Evolutionary conservation across 2,329 filamentous ascomycete genomes (phyloP), one percentile per base, ranked within the genome.

Genomic region (Verticillium nonalfalfae): DNA sequence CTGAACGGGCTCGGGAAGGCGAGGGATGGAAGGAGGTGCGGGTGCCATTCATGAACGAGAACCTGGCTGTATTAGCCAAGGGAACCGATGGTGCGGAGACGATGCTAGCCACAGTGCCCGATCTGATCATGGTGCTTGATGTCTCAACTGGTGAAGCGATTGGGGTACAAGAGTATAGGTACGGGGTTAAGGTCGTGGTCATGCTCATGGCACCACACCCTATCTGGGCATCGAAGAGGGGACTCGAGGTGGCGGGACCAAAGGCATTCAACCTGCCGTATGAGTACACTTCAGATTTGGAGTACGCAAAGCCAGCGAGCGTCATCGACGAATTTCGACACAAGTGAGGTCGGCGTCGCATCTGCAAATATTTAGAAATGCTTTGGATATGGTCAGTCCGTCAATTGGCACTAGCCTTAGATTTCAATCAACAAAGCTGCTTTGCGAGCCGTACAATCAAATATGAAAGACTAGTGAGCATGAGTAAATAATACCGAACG

Each of bases 81-180:
- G 63, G 55, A 4, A 64, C 62, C 0, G 61, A 61, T n/a, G 68
- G 66, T 1, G 65, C 68, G 36, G 64, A 67, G 62, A 68, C 68
- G 56, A 35, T 74, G 7, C 63, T 78, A 5, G 73, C 75, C 1
- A 71, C 72, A 0, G 77, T 79, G 0, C 78, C 78, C 0, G 78
- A 79, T 57, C 66, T 79, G 7, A 77, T 78, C 55, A 67, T 70
- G 26, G 67, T 78, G 4, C 68, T 78, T 2, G 75, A 78, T 61
- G 63, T 71, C 0, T 70, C 73, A 33, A 74, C 71, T 0, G 76
- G 75, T 13, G 66, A 70, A 14, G 75, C 72, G 2, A 65, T 79
- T 6, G 75, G 75, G 6, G 72, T 71, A 0, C 75, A 72, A 1
- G 75, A 78, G 59, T 78, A 74, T 60, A 63, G 67, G 15, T 72